Evolutionary conservation across 495 filamentous ascomycete species (phyloP), one percentile per base, ranked within the genome.

Genomic region (Neurospora tetraspora): DNA sequence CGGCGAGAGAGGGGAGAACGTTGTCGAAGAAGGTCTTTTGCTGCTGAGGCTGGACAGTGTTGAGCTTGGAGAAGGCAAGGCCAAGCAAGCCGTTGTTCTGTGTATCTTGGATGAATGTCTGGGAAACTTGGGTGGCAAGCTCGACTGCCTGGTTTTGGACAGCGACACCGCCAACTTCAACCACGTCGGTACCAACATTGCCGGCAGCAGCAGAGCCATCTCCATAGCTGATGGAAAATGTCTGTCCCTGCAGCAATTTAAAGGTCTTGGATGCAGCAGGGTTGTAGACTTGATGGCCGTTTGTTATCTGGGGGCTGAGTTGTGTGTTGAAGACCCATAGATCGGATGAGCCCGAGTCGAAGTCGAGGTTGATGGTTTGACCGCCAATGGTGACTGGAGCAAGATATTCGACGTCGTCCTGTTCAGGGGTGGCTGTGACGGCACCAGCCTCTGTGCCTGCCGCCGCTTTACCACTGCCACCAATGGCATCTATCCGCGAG

Each of bases 1-100:
- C 81, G 43, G 88, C 86, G 31, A 97, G 88, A 11, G 79, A 80
- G 31, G 83, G 72, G 74, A 88, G 86, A 68, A 92, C 83, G 77
- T 93, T 94, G 72, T 93, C 92, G 80, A 96, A 95, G 81, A 94
- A 96, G 37, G 93, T 96, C 77, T 89, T 89, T 78, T 93, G 90
- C 74, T 83, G 83, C 16, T 84, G 79, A 0, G 92, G 91, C 69
- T 86, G 79, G 47, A 96, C 88, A 39, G 88, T 90, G 83, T 94
- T 97, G 81, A 95, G 85, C 23, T 81, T 84, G 74, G 87, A 89
- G 80, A 94, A 97, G 18, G 88, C 91, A 31, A 96, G 86, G 37
- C 93, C 93, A 34, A 96, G 83, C 4, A 97, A 85, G n/a, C 93
- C 93, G 76, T 93, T 90, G 70, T 85, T 89, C 47, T 81, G 74